Conservation (phyloP, 208 protist species). For the Angomonas ambiguus region DNA sequence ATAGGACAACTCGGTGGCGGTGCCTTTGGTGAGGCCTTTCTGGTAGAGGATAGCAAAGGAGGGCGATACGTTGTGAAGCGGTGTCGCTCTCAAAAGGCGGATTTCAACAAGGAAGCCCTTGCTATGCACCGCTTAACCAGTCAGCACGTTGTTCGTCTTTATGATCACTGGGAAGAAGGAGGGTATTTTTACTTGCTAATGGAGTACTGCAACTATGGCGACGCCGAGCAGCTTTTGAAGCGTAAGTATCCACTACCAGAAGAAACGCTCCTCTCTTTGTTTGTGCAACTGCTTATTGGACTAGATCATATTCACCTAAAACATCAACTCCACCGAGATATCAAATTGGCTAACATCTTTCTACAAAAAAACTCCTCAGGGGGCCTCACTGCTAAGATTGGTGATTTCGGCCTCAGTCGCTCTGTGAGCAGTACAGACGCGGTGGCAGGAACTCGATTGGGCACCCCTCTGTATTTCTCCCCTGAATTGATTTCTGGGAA, state of each 20-base stretch:
- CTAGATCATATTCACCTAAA: slow-evolving; percentile 72
- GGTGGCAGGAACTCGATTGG: slow-evolving; percentile 30
- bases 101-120: slow-evolving; percentile 29
- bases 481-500: slow-evolving; percentile 54
- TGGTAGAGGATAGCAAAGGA: slow-evolving; percentile 21
- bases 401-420: slow-evolving; percentile 63
- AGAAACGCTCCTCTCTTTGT: slow-evolving; percentile 32
- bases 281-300: slow-evolving; percentile 62
- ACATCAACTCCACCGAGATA: slow-evolving; percentile 51
- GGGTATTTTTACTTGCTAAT: slow-evolving; percentile 48
- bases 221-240: slow-evolving; percentile 35
- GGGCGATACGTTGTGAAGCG: slow-evolving; percentile 50
- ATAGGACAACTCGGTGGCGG: slow-evolving; percentile 7
- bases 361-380: slow-evolving; percentile 12
- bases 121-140: slow-evolving; percentile 42
- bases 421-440: slow-evolving; percentile 25
- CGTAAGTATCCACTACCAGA: slow-evolving; percentile 40
- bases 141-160: slow-evolving; percentile 50
- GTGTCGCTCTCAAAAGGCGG: slow-evolving; percentile 14
- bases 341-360: slow-evolving; percentile 60
- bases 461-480: slow-evolving; percentile 58
- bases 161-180: slow-evolving; percentile 51
- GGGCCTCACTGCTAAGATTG: slow-evolving; percentile 51
- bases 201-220: slow-evolving; percentile 74
- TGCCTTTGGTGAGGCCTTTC: slow-evolving; percentile 43